phyloP scores from a whole-genome alignment of 1,284 basidiomycete species.

The Cryptococcus jaspeensis region DNA sequence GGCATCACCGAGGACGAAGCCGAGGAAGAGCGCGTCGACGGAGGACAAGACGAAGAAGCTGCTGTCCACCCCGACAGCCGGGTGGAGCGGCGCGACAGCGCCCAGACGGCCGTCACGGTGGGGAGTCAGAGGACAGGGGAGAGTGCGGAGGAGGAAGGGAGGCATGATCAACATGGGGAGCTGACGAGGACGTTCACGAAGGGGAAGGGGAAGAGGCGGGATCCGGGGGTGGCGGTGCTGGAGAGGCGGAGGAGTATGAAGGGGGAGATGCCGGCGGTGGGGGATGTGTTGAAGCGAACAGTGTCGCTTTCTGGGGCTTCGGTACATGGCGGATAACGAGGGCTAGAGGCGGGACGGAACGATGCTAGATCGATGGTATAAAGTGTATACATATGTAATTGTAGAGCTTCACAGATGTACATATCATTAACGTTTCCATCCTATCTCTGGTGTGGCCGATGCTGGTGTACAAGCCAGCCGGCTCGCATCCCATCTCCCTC shows the following conservation, averaged over 20 bases:
- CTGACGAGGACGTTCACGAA: neutral
- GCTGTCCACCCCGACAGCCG: neutral
- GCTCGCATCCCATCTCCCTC: neutral
- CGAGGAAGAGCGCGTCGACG: slow-evolving; percentile 15
- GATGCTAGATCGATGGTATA: neutral
- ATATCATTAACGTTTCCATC: neutral
- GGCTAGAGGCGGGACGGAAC: neutral
- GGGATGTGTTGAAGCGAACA: slow-evolving; percentile 39
- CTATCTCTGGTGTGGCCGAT: neutral
- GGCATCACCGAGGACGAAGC: slow-evolving; percentile 18
- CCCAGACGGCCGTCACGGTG: too few relatives aligned
- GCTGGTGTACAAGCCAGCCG: neutral
- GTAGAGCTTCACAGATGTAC: neutral
- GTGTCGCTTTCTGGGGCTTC: slow-evolving; percentile 34
- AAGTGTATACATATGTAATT: neutral
- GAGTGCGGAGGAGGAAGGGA: too few relatives aligned
- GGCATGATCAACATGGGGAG: neutral
- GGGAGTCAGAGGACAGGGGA: too few relatives aligned
- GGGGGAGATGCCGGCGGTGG: slow-evolving; percentile 31
- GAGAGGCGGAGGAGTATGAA: slow-evolving; percentile 5
- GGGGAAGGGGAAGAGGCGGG: too few relatives aligned
- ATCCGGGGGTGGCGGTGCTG: neutral
- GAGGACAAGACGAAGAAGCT: slow-evolving; percentile 13
- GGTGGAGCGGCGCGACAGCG: too few relatives aligned
- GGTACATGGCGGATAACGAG: slow-evolving; percentile 41